Evolutionary conservation across 441 rosid species (phyloP), one percentile per base, ranked within the genome.

Genomic region (Gossypium davidsonii): DNA sequence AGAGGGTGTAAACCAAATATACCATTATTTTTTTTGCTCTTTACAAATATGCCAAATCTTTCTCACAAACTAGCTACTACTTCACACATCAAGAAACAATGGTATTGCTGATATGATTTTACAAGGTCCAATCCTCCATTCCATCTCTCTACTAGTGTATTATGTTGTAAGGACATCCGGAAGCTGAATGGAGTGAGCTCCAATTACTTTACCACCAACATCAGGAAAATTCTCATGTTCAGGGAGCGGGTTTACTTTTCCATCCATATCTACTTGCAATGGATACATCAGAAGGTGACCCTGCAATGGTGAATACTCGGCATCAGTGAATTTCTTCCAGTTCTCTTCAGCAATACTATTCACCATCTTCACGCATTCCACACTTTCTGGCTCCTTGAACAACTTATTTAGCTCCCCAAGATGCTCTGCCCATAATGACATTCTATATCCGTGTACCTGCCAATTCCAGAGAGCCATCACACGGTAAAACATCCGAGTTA

Each of bases 271-370:
- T 49, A 94, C 90, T 62, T 67, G 75, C 67, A 91, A 1, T 17
- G 98, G 98, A 81, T 94, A 94, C 83, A 68, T 87, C 73, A 94
- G 92, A 39, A 94, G 91, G 85, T 94, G 98, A 42, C 98, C 98
- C 69, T 88, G 88, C 73, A 87, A 78, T 52, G 39, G 58, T 1
- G 66, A 15, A 76, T 87, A 88, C 1, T 83, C 63, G 0, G 76
- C 9, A 34, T 66, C 83, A 1, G 79, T 78, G 82, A 75, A 94
- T 48, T 68, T 80, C 72, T 44, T 71, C 99, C 98, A 92, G 89
- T 94, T 94, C 14, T 74, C 85, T 39, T 77, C 83, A 0, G 96
- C 90, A 58, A 85, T 84, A 28, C 39, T 49, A 18, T 92, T 94
- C 64, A 94, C 94, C 28, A 53, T 71, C 79, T 68, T 81, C 59